Percentiles rank a stretch among this genome's conserved stretches.
phyloP scores from a whole-genome alignment of 805 yeast species.

The Alloascoidea africana region DNA sequence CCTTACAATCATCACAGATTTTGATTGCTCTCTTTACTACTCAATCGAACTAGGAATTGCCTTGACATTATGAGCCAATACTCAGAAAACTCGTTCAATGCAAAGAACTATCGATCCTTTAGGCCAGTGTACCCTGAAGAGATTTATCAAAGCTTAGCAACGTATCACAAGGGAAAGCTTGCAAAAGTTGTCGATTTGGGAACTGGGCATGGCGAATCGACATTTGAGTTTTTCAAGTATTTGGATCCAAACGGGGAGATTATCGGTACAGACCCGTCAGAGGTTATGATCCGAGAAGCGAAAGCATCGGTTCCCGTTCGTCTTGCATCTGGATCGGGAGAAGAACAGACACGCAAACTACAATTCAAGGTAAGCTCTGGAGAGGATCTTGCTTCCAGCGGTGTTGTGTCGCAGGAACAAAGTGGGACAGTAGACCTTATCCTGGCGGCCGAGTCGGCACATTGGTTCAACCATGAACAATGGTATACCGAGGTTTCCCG shows the following conservation, averaged over 20 bases:
- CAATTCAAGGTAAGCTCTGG: constrained; percentile 9
- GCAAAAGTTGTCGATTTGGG: constrained; percentile 49
- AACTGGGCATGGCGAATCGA: constrained; percentile 69
- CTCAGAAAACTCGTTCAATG: no score
- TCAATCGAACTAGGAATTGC: no score
- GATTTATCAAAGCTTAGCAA: constrained; percentile 27
- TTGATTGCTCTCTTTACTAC: no score
- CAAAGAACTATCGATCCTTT: no score
- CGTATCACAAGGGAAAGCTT: constrained; percentile 23
- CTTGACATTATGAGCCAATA: no score
- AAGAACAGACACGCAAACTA: constrained; percentile 11
- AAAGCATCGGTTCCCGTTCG: constrained; percentile 7
- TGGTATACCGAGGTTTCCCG: constrained; percentile 36
- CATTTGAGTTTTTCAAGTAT: constrained; percentile 22
- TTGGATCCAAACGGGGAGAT: no score
- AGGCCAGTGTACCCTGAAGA: constrained; percentile 53
- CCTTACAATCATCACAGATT: no score
- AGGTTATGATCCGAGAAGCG: constrained; percentile 38
- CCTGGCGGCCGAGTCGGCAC: constrained; percentile 72
- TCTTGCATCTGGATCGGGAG: constrained; percentile 6
- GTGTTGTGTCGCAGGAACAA: no score
- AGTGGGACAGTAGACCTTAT: constrained; percentile 39
- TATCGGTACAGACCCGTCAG: constrained; percentile 50
- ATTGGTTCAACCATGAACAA: constrained; percentile 54
- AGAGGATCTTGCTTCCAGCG: constrained; percentile 14